Evolutionary conservation across 208 protist species (phyloP).

Genomic region (Leishmania guyanensis): DNA sequence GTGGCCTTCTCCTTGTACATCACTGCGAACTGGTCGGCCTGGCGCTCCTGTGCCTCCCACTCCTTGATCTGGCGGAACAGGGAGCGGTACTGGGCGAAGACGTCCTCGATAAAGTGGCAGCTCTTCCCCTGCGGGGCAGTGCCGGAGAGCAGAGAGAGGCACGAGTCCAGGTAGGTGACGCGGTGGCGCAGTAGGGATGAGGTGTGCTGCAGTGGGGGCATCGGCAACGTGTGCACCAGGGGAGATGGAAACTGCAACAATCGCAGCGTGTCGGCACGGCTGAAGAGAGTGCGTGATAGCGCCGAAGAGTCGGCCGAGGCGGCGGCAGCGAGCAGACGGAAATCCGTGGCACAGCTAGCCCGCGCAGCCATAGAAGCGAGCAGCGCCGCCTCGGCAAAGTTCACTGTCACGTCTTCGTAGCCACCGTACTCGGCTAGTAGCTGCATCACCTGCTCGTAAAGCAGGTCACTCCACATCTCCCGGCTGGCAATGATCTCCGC

Average conservation of each 20-base stretch:
- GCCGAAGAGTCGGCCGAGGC: conserved; percentile 6
- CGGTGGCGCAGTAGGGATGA: conserved; percentile 49
- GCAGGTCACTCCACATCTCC: conserved; percentile 69
- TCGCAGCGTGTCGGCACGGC: conserved; percentile 39
- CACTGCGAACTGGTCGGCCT: conserved; percentile 81
- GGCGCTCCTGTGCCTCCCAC: conserved; percentile 78
- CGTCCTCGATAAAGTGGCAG: conserved; percentile 58
- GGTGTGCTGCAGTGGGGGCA: conserved; percentile 31
- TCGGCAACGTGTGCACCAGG: conserved; percentile 30
- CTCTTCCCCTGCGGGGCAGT: conserved; percentile 50
- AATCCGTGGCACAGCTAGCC: conserved; percentile 42
- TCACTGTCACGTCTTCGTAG: conserved; percentile 89
- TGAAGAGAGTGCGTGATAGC: conserved; percentile 39
- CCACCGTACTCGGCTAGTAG: conserved; percentile 75
- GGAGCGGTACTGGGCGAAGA: conserved; percentile 69
- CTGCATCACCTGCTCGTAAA: conserved; percentile 74
- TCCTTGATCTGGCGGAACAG: conserved; percentile 72
- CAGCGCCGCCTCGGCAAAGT: conserved; percentile 79
- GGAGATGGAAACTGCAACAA: conserved; percentile 70
- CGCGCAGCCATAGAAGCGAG: conserved; percentile 67
- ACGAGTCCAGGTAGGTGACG: conserved; percentile 80
- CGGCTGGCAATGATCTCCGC: conserved; percentile 28
- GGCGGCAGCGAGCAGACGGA: conserved; percentile 7
- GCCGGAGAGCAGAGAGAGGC: conserved; percentile 58
- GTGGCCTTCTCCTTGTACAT: conserved; percentile 92